These are phyloP conservation scores for Aspergillus uvarum DNA, from an alignment of 2,329 filamentous ascomycete species.

Conservation along the genomic window DNA sequence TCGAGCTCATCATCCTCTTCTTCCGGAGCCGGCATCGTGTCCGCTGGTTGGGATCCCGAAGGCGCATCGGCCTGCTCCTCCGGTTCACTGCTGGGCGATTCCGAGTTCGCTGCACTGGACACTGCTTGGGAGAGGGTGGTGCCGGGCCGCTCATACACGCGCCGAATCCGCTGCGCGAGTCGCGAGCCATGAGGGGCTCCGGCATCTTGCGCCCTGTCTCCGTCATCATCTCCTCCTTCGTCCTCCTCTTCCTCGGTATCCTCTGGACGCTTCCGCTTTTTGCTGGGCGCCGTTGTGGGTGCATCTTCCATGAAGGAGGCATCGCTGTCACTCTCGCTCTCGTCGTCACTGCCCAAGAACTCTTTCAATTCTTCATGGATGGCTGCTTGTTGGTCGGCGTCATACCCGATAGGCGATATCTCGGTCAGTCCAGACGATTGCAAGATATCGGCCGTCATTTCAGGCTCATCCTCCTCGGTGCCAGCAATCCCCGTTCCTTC, in stretches of 20 bases:
- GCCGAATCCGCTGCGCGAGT: constrained; percentile 42
- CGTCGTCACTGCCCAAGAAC: constrained; percentile 59
- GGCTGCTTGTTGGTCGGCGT: constrained; percentile 62
- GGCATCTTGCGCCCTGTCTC: constrained; percentile 36
- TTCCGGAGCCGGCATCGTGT: constrained; percentile 28
- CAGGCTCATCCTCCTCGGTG: constrained; percentile 43
- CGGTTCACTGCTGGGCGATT: constrained; percentile 21
- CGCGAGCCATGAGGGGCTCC: constrained; percentile 35
- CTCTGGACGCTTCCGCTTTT: constrained; percentile 38
- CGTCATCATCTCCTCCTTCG: constrained; percentile 21
- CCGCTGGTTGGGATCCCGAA: constrained; percentile 29
- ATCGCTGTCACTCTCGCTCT: constrained; percentile 54
- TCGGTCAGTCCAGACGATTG: constrained; percentile 53
- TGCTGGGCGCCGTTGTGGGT: constrained; percentile 20
- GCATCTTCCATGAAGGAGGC: constrained; percentile 26
- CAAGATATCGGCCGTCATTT: constrained; percentile 41
- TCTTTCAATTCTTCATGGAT: constrained; percentile 73
- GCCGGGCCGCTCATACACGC: constrained; percentile 40
- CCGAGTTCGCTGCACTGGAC: constrained; percentile 27
- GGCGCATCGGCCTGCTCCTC: constrained; percentile 31
- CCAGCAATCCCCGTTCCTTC: constrained; percentile 50
- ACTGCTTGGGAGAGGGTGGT: constrained; percentile 39
- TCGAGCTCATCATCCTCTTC: constrained; percentile 51
- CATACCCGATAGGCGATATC: constrained; percentile 54
- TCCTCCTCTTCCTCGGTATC: constrained; percentile 23